These are phyloP conservation scores for Begonia loranthoides DNA, from an alignment of 306 rosid species.

Conservation along the genomic window DNA sequence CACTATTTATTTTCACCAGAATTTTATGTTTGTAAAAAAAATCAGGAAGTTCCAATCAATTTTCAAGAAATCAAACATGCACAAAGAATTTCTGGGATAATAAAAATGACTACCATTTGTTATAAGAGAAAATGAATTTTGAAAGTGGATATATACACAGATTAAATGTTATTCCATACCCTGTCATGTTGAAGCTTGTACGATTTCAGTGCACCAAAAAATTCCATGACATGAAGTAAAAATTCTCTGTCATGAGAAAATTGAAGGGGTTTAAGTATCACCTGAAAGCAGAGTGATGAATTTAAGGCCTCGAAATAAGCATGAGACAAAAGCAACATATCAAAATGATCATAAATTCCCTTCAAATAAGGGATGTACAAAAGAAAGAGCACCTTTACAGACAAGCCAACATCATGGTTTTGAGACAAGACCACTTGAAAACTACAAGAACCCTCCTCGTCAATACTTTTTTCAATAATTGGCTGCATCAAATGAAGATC, in stretches of 20 bases:
- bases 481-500: constrained; percentile 39
- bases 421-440: constrained; percentile 46
- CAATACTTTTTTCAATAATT: constrained; percentile 15
- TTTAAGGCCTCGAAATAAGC: not conserved
- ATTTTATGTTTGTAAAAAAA: too few species aligned
- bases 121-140: too few species aligned
- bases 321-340: constrained; percentile 2
- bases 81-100: too few species aligned
- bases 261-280: constrained; percentile 46
- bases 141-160: too few species aligned
- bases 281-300: constrained; percentile 30
- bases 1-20: too few species aligned
- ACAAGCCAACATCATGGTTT: constrained; percentile 30
- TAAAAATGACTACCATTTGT: too few species aligned
- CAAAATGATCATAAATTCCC: constrained; percentile 11
- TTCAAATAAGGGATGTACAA: constrained; percentile 3
- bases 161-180: constrained; percentile 24
- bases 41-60: too few species aligned
- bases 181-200: constrained; percentile 54
- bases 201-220: constrained; percentile 42
- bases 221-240: constrained; percentile 28
- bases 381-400: constrained; percentile 48
- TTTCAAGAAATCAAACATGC: too few species aligned
- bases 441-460: constrained; percentile 31
- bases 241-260: constrained; percentile 42